phyloP scores from a whole-genome alignment of 2,329 filamentous ascomycete species.

The Teratosphaeriaceae sp. region DNA sequence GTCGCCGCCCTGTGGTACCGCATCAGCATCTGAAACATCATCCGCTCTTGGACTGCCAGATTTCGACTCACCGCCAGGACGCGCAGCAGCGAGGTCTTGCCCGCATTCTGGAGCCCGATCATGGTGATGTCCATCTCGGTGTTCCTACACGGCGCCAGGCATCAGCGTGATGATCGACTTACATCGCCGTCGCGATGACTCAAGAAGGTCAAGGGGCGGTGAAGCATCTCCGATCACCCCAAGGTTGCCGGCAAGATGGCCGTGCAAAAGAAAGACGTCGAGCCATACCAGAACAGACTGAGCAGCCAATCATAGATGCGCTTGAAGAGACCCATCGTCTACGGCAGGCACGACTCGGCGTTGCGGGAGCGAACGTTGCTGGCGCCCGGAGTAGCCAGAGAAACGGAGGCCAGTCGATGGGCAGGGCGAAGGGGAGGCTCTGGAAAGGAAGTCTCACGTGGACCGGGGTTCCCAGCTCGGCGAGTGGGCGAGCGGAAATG shows the following conservation, averaged over 20 bases:
- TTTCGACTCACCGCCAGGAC: constrained; percentile 79
- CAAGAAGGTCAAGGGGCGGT: constrained; percentile 10
- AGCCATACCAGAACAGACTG: constrained; percentile 85
- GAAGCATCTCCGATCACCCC: background rate
- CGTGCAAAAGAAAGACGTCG: background rate
- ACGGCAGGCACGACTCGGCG: constrained; percentile 1
- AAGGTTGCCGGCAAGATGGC: background rate
- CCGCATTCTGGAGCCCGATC: constrained; percentile 96
- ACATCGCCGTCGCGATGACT: constrained; percentile 8
- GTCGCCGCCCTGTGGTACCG: constrained; percentile 70
- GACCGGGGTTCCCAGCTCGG: constrained; percentile 7
- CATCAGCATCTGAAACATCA: constrained; percentile 29
- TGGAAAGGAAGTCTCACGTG: background rate
- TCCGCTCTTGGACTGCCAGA: constrained; percentile 4
- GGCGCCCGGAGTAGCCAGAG: background rate
- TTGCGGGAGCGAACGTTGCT: constrained; percentile 7
- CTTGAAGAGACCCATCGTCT: constrained; percentile 89
- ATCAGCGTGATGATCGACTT: constrained; percentile 12
- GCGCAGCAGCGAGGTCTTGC: constrained; percentile 89
- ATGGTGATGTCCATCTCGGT: constrained; percentile 99
- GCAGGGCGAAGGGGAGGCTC: constrained; percentile 4
- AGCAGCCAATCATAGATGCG: constrained; percentile 97
- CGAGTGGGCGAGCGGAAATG: background rate
- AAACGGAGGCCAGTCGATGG: constrained; percentile 4
- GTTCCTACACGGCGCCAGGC: constrained; percentile 55